Percentiles rank a stretch among this genome's conserved stretches.
phyloP scores from a whole-genome alignment of 2,329 filamentous ascomycete genomes.

The Microdochium bolleyi region DNA sequence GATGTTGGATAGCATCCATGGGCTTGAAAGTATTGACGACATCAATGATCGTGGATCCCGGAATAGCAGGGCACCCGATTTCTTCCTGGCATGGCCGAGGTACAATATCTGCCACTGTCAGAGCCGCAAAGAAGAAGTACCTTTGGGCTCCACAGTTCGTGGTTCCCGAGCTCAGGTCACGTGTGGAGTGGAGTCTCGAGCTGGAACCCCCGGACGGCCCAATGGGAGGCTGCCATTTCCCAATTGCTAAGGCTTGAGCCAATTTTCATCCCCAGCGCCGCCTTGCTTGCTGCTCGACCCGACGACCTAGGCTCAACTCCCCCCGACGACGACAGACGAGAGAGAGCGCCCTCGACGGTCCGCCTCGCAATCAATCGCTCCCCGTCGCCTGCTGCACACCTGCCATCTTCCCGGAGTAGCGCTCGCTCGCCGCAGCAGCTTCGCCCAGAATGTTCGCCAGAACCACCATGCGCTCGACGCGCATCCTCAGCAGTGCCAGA shows the following conservation, averaged over 20 bases:
- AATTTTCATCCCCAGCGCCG: not conserved
- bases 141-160: not conserved
- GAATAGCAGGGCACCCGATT: not conserved
- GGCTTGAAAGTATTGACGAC: no score
- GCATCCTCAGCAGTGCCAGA: conserved; percentile 71
- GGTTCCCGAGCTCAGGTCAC: not conserved
- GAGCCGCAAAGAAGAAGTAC: not conserved
- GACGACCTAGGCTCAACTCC: not conserved
- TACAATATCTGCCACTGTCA: not conserved
- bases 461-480: conserved; percentile 82
- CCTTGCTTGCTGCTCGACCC: not conserved
- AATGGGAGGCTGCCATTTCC: not conserved
- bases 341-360: not conserved
- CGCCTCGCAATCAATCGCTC: not conserved
- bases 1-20: no score
- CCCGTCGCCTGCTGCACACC: not conserved
- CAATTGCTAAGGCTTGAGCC: conserved; percentile 1
- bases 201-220: not conserved
- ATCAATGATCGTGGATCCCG: not conserved
- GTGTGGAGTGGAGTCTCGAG: not conserved
- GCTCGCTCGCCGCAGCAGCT: conserved; percentile 24
- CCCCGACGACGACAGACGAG: not conserved
- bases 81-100: not conserved
- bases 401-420: conserved; percentile 10
- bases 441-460: conserved; percentile 81